Conservation (phyloP, 805 yeast genomes). For the Pichia eremophila region DNA sequence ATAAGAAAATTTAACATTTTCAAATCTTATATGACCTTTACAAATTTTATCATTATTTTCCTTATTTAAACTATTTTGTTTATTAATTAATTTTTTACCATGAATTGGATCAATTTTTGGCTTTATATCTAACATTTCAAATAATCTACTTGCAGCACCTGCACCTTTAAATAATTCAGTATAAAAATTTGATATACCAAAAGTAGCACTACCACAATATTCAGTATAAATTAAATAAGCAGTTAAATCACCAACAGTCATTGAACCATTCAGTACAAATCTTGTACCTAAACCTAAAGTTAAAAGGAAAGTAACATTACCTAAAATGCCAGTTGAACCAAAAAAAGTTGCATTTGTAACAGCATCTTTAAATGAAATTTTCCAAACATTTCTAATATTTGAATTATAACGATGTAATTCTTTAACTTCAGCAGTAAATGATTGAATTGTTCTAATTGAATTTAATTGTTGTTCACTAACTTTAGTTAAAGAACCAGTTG, state of each 20-base stretch:
- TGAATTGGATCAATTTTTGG: constrained; percentile 62
- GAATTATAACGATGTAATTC: constrained; percentile 70
- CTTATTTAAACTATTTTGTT: constrained; percentile 1
- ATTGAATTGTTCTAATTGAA: constrained; percentile 80
- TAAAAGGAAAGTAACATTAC: constrained; percentile 70
- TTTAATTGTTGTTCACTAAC: constrained; percentile 87
- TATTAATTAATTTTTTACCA: constrained; percentile 39
- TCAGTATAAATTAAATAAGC: constrained; percentile 94
- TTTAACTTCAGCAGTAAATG: constrained; percentile 76
- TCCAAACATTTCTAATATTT: constrained; percentile 58
- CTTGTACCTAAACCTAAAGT: constrained; percentile 73
- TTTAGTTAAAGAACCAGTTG: constrained; percentile 79
- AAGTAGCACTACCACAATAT: constrained; percentile 85
- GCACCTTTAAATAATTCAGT: constrained; percentile 95
- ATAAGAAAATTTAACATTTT: constrained; percentile 61
- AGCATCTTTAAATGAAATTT: constrained; percentile 75
- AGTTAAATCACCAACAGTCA: constrained; percentile 83
- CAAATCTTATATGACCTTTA: constrained; percentile 54
- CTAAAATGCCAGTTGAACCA: constrained; percentile 75
- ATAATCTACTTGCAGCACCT: constrained; percentile 89
- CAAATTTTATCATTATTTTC: constrained; percentile 15
- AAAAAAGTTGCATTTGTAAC: constrained; percentile 68
- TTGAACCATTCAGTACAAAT: constrained; percentile 60
- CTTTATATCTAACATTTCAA: constrained; percentile 74
- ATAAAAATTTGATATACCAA: constrained; percentile 85